Evolutionary conservation across 352 stramenopile species (phyloP), one percentile per base, ranked within the genome.

Genomic region (Pythium utonaiense): DNA sequence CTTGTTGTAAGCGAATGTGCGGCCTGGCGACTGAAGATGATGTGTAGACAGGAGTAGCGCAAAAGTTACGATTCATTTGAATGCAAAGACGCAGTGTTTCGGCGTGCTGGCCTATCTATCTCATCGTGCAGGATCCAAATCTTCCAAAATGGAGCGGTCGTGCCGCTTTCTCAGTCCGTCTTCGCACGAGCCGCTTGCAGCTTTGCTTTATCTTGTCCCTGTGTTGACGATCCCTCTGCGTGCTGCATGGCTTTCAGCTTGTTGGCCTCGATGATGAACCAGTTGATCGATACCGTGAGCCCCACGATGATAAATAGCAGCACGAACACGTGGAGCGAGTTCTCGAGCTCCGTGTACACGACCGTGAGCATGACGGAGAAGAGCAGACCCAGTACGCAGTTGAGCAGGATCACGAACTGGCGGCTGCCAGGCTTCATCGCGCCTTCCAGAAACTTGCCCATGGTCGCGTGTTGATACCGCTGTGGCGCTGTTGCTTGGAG

Each of bases 211-310:
- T 24, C 50, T 53, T 16, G 9, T 16, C 27, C 10, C 8, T 6
- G 52, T 19, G 30, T 27, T 6, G 34, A 24, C 9, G 28, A 24
- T 24, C 24, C 30, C 17, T 49, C 55, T n/a, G 52, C 44, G 8
- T 63, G 64, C 16, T 74, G 67, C 24, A 70, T 61, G 34, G 84
- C 69, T 40, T 84, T 77, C 57, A 91, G 73, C 31, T 73, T 67
- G 62, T 91, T 86, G 33, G 82, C 76, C 31, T 90, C 75, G 41
- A 92, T 66, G 62, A 94, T 85, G 70, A 92, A 94, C 82, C 83
- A 90, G 69, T 94, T 94, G 73, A 94, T 92, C 28, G 84, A 92
- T 33, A 88, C 60, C 1, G 83, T 86, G 53, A 94, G 77, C 7
- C 84, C 84, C n/a, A 89, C 56, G 25, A 88, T 78, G 49, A 94